Base-by-base conservation (phyloP, 305 asterid genomes). In the Fraxinus xanthoxyloides region DNA sequence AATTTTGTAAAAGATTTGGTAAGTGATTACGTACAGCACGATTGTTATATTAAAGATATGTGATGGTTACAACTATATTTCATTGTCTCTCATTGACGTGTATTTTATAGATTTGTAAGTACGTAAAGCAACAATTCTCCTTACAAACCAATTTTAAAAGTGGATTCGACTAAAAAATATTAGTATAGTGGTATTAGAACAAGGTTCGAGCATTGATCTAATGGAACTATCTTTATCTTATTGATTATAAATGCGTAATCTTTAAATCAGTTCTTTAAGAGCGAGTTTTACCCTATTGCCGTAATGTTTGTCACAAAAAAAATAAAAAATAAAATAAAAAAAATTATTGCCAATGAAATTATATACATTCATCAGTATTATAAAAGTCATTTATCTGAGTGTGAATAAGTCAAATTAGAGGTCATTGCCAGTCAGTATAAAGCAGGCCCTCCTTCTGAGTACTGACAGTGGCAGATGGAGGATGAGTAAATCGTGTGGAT, bases 331-430 rank as follows among this genome's bases (percentile, higher is more conserved):
- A 46, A 3, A 13, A 17, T 5, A 46, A 46, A 46, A 3, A 46
- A 3, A 0, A 13, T 46, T 46, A 46, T 46, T 13, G 21, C 19
- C 56, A 46, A 13, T 46, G 56, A 46, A 46, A 13, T 46, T 46
- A 46, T 46, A 13, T 46, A 3, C 19, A 46, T 15, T 46, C 19
- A 13, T 46, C 56, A 15, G 19, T 15, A 15, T 15, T 15, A 48
- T 21, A 61, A 26, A 26, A 21, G 70, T 23, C 77, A 88, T 88
- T 85, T 63, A 86, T 82, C 38, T 72, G 84, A 31, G 13, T 23
- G 77, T 40, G 46, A 82, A 77, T 8, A 78, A 80, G 90, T 87
- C 92, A 85, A 87, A 87, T 79, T 80, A 85, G 80, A 79, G 84
- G 89, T 85, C 84, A 81, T 70, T 46, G 17, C 51, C 78, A 75